Evolutionary conservation across 805 yeast genomes (phyloP), one percentile per base, ranked within the genome.

Genomic region (Blastobotrys robertii): DNA sequence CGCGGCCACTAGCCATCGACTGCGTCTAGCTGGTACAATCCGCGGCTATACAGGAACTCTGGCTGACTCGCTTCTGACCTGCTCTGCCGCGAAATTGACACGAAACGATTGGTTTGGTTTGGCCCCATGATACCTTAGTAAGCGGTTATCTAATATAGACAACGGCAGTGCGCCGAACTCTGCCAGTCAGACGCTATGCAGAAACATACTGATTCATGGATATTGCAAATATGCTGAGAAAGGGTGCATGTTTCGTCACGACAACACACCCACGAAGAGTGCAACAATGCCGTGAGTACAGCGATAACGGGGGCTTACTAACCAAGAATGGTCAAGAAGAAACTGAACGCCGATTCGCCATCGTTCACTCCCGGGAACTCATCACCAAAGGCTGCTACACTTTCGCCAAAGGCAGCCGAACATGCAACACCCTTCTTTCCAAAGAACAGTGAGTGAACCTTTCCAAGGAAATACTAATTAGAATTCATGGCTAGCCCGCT

Each of bases 171-270:
- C 25, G 25, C 25, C 25, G 25, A 19, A 19, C 15, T 34, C 37
- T 11, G 39, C 45, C 11, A 48, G 41, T 34, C 51, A 50, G 46
- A 48, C 85, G 25, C 87, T 82, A 44, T 86, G 95, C 64, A 73
- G 87, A 59, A 86, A 86, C 55, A 79, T 85, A 43, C 76, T 81
- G 38, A 84, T 84, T 30, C 86, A 85, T 65, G 96, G 95, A 3
- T 84, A 73, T 55, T 86, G 96, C 67, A 84, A 84, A 59, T 85
- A 74, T 64, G 87, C 84, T 53, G 81, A 82, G 51, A 85, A 84
- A 54, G 95, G 95, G 8, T 86, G 95, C 58, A 81, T 80, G 2
- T 86, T 84, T 57, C 77, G 76, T 40, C 94, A 84, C 59, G 81
- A 74, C 45, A 63, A 13, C 40, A 19, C 34, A 10, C 30, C 12